A percentile compares a stretch with the other conserved stretches of the same genome.
phyloP scores from a whole-genome alignment of 306 rosid species.

The Dicorynia guianensis region DNA sequence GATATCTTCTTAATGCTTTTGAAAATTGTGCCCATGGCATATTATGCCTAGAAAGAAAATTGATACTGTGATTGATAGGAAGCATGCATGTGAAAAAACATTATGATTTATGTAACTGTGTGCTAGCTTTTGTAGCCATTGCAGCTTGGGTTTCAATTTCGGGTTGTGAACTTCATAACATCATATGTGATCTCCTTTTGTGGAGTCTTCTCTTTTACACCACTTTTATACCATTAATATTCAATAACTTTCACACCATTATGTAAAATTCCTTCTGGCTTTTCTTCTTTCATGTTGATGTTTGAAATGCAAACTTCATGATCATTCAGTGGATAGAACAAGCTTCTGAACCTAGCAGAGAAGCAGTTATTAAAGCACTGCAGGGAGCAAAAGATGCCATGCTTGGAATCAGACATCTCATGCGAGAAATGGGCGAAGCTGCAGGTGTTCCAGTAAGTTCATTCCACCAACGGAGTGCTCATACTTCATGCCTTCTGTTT shows the following conservation, averaged over 20 bases:
- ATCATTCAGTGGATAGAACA: constrained; percentile 95
- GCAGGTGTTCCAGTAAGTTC: constrained; percentile 93
- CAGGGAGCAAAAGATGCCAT: constrained; percentile 88
- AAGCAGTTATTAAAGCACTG: constrained; percentile 66
- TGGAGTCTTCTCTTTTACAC: constrained; percentile 29
- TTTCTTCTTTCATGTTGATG: constrained; percentile 33
- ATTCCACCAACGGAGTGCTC: constrained; percentile 37
- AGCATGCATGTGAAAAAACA: background rate
- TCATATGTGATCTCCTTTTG: constrained; percentile 20
- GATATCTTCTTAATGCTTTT: constrained; percentile 17
- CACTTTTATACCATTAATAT: constrained; percentile 15
- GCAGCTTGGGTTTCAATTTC: constrained; percentile 34
- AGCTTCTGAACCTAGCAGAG: constrained; percentile 65
- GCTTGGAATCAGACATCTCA: constrained; percentile 74
- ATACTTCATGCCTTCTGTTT: constrained; percentile 26
- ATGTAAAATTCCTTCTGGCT: background rate
- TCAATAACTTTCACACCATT: constrained; percentile 3
- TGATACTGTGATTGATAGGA: constrained; percentile 13
- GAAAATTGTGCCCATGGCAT: constrained; percentile 9
- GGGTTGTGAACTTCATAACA: constrained; percentile 30
- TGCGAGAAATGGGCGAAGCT: constrained; percentile 91
- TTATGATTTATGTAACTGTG: constrained; percentile 19
- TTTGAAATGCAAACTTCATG: constrained; percentile 42
- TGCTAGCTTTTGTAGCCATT: constrained; percentile 8
- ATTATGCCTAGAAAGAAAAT: constrained; percentile 17